phyloP scores from a whole-genome alignment of 495 filamentous ascomycete species.

The Xylaria acuta region DNA sequence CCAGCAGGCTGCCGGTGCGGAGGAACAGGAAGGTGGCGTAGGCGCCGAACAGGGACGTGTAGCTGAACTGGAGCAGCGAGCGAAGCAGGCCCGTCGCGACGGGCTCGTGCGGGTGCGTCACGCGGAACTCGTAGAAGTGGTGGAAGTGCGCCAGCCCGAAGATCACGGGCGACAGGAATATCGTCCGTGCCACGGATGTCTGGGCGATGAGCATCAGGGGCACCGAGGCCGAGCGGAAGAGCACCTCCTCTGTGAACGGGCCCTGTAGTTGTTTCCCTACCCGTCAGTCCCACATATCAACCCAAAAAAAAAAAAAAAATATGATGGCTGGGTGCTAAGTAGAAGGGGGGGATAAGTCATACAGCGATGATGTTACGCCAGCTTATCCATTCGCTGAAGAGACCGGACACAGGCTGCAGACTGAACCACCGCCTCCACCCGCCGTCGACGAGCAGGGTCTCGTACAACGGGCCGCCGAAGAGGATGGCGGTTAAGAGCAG shows the following conservation, averaged over 20 bases:
- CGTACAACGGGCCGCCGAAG: constrained; percentile 85
- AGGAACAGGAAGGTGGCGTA: constrained; percentile 91
- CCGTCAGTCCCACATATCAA: background rate
- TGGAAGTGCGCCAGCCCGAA: constrained; percentile 96
- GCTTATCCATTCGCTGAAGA: constrained; percentile 54
- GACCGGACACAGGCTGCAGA: constrained; percentile 37
- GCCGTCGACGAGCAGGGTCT: constrained; percentile 71
- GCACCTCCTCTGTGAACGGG: constrained; percentile 88
- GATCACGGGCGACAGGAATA: constrained; percentile 84
- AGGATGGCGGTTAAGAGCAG: constrained; percentile 76
- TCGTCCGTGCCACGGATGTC: constrained; percentile 60
- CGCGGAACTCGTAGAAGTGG: constrained; percentile 92
- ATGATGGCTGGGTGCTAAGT: constrained; percentile 1
- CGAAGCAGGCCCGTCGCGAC: constrained; percentile 65
- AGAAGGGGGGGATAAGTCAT: constrained; percentile 32
- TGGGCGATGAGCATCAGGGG: constrained; percentile 82
- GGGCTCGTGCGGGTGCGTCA: constrained; percentile 76
- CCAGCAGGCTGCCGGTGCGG: constrained; percentile 78
- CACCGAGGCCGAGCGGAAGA: constrained; percentile 86
- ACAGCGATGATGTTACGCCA: constrained; percentile 64
- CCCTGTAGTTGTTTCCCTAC: constrained; percentile 64
- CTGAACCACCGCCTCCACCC: constrained; percentile 71
- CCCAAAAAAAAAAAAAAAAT: background rate
- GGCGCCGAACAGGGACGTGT: constrained; percentile 92
- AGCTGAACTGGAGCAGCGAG: constrained; percentile 84